Evolutionary conservation across 1,284 basidiomycete species (phyloP), one percentile per base, ranked within the genome.

Genomic region (Heterobasidion parviporum): DNA sequence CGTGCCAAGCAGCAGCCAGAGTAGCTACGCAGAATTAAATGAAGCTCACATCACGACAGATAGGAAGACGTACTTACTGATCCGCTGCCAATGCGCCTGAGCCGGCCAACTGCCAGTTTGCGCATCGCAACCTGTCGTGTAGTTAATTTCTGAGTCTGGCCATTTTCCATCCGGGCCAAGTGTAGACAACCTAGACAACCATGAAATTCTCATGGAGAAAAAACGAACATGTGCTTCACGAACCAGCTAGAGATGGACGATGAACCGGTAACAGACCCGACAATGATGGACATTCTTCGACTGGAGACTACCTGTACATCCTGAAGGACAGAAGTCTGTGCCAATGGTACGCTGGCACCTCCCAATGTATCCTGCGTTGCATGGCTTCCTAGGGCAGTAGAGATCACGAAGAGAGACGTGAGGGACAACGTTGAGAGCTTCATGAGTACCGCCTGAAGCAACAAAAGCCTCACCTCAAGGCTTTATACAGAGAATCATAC

Each of bases 61-160:
- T 36, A 5, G 38, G 6, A 50, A 4, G 47, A 35, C n/a, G 8
- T 26, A 68, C 74, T 52, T 61, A 83, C 82, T 70, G 35, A 83
- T 73, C 14, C 84, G 76, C 33, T 65, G 63, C 83, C 83, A 86
- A 64, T 87, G 84, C 8, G 66, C 63, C 63, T 81, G 75, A 2
- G 83, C 83, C 6, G 84, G 84, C 84, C 85, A 87, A 61, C 81
- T 85, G 7, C 82, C 83, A 10, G 74, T 72, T 59, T 74, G 79
- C 6, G 80, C 83, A 50, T 62, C 63, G 62, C 84, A 86, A 1
- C 83, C 83, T 7, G 77, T 70, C 0, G 77, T 75, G 59, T 85
- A 85, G 64, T 85, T 70, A 10, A 85, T 71, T 53, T 81, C 70
- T 4, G 70, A 68, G 55, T 70, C 78, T 0, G 79, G 73, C 82